Percentiles rank a stretch among this genome's conserved stretches.
phyloP scores from a whole-genome alignment of 148 eudicot genomes.

The Polygonum maritimum region DNA sequence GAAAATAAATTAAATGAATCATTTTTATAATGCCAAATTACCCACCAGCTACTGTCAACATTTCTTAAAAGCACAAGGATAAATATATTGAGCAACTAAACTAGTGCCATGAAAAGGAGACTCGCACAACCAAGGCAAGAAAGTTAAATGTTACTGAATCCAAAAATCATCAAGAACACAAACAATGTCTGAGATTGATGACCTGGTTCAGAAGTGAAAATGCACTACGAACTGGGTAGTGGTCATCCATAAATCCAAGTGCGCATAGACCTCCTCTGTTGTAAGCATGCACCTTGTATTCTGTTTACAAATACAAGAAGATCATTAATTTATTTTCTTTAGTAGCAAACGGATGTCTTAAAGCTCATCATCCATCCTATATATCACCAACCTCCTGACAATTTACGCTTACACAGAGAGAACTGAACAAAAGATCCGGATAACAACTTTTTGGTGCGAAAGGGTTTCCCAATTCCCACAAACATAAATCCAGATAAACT shows the following conservation, averaged over 20 bases:
- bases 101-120: neutral
- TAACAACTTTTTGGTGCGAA: no score
- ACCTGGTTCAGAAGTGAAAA: constrained; percentile 69
- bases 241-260: constrained; percentile 95
- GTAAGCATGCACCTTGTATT: constrained; percentile 93
- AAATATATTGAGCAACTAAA: neutral
- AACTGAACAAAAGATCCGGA: neutral
- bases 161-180: neutral
- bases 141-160: neutral
- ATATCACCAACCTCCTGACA: neutral
- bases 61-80: neutral
- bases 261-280: constrained; percentile 83
- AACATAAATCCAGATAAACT: neutral
- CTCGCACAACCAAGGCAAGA: neutral
- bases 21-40: neutral
- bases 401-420: neutral
- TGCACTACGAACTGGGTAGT: constrained; percentile 90
- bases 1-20: neutral
- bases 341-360: neutral
- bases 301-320: constrained; percentile 23
- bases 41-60: neutral
- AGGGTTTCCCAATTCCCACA: neutral
- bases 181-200: neutral
- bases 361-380: neutral
- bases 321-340: neutral